Percentiles rank a stretch among this genome's conserved stretches.
phyloP scores from a whole-genome alignment of 768 basidiomycete genomes.

The Ramaria rubella region DNA sequence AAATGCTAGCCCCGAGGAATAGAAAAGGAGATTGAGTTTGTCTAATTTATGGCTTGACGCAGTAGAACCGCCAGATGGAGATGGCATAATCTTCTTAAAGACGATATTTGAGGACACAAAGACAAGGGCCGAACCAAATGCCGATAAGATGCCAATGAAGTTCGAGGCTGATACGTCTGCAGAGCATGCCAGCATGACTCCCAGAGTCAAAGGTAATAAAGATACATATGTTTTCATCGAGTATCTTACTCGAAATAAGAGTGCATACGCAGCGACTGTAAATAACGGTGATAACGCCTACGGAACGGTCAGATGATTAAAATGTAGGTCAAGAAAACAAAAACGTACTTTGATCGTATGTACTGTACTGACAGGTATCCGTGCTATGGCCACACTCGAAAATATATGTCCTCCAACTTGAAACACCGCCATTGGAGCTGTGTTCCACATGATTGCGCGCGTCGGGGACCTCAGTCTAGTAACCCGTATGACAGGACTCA shows the following conservation, averaged over 20 bases:
- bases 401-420: slow-evolving; percentile 98
- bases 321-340: not conserved
- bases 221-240: slow-evolving; percentile 87
- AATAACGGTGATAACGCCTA: slow-evolving; percentile 96
- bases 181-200: slow-evolving; percentile 96
- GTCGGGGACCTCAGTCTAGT: slow-evolving; percentile 67
- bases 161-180: slow-evolving; percentile 90
- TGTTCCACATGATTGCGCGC: slow-evolving; percentile 62
- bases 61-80: slow-evolving; percentile 29
- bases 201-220: slow-evolving; percentile 87
- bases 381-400: slow-evolving; percentile 93
- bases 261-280: slow-evolving; percentile 92
- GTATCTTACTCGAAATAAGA: slow-evolving; percentile 91
- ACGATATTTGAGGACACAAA: slow-evolving; percentile 99
- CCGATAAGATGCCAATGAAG: slow-evolving; percentile 80
- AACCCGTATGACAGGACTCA: slow-evolving; percentile 66
- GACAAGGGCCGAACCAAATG: slow-evolving; percentile 93
- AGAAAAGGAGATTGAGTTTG: slow-evolving; percentile 93
- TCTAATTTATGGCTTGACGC: slow-evolving; percentile 71
- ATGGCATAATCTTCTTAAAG: slow-evolving; percentile 95
- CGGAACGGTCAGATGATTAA: not conserved
- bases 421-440: slow-evolving; percentile 93
- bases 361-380: slow-evolving; percentile 94
- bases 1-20: slow-evolving; percentile 92
- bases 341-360: slow-evolving; percentile 92